A percentile compares a stretch with the other conserved stretches of the same genome.
phyloP scores from a whole-genome alignment of 2,329 filamentous ascomycete species.

The Trichothecium roseum region DNA sequence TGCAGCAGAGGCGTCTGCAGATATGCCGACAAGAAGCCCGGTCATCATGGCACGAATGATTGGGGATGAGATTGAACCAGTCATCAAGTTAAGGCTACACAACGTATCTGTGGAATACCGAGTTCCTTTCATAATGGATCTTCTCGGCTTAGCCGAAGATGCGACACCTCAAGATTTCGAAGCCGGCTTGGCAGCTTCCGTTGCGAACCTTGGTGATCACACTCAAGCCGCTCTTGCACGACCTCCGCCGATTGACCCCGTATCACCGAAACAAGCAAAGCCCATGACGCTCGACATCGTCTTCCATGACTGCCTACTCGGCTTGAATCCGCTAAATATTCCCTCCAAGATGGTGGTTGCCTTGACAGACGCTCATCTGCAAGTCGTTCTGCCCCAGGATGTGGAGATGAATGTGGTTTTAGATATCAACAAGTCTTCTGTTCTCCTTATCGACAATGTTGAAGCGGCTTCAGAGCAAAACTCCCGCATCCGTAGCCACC shows the following conservation, averaged over 20 bases:
- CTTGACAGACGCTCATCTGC: slow-evolving; percentile 65
- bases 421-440: slow-evolving; percentile 67
- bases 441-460: slow-evolving; percentile 74
- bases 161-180: slow-evolving; percentile 64
- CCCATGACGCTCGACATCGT: slow-evolving; percentile 62
- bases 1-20: slow-evolving; percentile 15
- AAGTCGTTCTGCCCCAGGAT: slow-evolving; percentile 55
- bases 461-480: slow-evolving; percentile 1
- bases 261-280: slow-evolving; percentile 29
- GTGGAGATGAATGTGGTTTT: slow-evolving; percentile 53
- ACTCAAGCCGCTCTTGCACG: slow-evolving; percentile 37
- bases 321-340: slow-evolving; percentile 69
- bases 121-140: slow-evolving; percentile 70
- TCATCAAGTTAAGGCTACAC: slow-evolving; percentile 77
- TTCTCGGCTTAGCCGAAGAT: slow-evolving; percentile 60
- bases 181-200: slow-evolving; percentile 64
- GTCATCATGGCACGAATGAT: slow-evolving; percentile 85
- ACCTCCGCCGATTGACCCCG: slow-evolving; percentile 9
- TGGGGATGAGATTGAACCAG: slow-evolving; percentile 87
- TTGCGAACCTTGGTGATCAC: slow-evolving; percentile 64
- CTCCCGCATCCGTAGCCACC: slow-evolving; percentile 8
- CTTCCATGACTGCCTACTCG: slow-evolving; percentile 71
- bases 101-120: slow-evolving; percentile 83
- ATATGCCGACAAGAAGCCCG: slow-evolving; percentile 14
- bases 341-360: slow-evolving; percentile 69